These are phyloP conservation scores for Xylariales sp. DNA, from an alignment of 2,329 filamentous ascomycete species.

Conservation along the genomic window DNA sequence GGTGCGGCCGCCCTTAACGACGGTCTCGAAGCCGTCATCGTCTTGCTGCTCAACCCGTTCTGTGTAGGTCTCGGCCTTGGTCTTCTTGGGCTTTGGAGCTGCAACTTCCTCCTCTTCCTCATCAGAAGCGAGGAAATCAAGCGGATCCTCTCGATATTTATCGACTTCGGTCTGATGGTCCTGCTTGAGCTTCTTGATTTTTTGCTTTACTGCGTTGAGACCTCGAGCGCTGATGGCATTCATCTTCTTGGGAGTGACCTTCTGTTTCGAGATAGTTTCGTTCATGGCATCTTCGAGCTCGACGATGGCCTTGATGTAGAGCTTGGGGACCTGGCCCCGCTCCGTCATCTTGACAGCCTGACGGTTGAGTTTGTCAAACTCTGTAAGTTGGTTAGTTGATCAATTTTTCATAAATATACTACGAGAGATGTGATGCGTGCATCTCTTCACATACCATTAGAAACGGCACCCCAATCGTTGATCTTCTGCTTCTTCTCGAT, in stretches of 20 bases:
- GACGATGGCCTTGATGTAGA: constrained; percentile 91
- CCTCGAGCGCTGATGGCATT: constrained; percentile 94
- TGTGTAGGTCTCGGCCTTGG: constrained; percentile 63
- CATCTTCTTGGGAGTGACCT: constrained; percentile 98
- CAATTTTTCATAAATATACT: too few relatives aligned
- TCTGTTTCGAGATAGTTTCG: constrained; percentile 94
- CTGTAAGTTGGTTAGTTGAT: constrained; percentile 57
- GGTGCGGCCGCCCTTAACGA: constrained; percentile 88
- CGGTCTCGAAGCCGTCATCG: constrained; percentile 88
- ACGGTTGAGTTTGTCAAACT: constrained; percentile 94
- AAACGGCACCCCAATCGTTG: constrained; percentile 95
- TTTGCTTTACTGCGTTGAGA: constrained; percentile 96
- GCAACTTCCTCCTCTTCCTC: constrained; percentile 77
- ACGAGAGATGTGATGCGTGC: too few relatives aligned
- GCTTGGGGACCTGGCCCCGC: constrained; percentile 83
- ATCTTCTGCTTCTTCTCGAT: constrained; percentile 99
- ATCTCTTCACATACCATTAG: constrained; percentile 72
- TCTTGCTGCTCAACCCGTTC: constrained; percentile 69
- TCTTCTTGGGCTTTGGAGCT: constrained; percentile 64
- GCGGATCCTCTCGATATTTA: constrained; percentile 77
- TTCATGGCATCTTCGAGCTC: constrained; percentile 95
- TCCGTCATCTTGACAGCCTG: constrained; percentile 83
- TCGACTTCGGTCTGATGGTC: constrained; percentile 91
- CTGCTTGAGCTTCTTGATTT: constrained; percentile 98
- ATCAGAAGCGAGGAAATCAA: constrained; percentile 60